Evolutionary conservation across 306 rosid species (phyloP).

Genomic region (Citrullus mucosospermus): DNA sequence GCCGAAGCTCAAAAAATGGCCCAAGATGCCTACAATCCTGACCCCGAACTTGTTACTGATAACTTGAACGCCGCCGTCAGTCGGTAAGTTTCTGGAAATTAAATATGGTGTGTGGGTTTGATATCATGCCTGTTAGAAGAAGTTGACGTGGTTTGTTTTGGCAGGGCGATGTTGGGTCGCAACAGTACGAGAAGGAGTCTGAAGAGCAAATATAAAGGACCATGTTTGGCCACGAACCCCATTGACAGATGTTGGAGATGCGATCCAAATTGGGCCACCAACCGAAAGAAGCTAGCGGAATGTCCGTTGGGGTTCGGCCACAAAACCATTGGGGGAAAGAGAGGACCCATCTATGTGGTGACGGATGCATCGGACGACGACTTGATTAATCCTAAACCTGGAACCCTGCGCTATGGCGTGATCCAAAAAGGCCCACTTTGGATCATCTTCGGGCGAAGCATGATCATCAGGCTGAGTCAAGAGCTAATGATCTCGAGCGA

Average conservation of each 20-base stretch:
- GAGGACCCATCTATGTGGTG: neutral
- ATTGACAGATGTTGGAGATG: neutral
- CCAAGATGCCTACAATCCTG: neutral
- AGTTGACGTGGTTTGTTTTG: neutral
- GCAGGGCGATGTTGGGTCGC: neutral
- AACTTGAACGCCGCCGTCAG: neutral
- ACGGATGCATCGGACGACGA: neutral
- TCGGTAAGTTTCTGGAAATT: neutral
- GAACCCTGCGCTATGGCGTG: neutral
- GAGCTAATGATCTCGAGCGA: neutral
- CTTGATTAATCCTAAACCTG: neutral
- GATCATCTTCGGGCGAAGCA: neutral
- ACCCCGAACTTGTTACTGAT: neutral
- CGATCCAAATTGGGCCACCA: neutral
- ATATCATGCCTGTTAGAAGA: no score
- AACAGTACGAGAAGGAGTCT: neutral
- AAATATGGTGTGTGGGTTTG: no score
- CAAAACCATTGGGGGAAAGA: neutral
- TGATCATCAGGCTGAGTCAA: neutral
- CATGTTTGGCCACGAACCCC: neutral
- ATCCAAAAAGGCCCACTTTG: neutral
- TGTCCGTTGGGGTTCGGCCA: neutral
- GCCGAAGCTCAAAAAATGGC: neutral
- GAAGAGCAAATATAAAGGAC: neutral
- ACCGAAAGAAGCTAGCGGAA: neutral